Conservation (phyloP, 1,139 yeast species). For the Kodamaea anthophila region DNA sequence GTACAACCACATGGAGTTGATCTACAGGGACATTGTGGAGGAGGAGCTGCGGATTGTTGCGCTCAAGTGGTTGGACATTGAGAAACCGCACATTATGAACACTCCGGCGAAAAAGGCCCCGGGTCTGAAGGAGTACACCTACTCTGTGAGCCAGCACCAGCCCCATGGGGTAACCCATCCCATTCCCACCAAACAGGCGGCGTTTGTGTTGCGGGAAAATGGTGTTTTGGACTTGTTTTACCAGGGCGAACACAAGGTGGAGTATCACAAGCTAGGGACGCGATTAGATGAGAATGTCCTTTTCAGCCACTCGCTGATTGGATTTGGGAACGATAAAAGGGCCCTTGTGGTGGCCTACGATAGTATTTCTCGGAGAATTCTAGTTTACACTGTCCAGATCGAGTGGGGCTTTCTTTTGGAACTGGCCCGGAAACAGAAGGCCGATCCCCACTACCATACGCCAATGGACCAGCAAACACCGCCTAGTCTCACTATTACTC, state of each 20-base stretch:
- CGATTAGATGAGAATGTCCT: too few relatives aligned
- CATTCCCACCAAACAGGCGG: conserved; percentile 61
- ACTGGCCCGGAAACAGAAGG: conserved; percentile 42
- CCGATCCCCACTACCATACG: conserved; percentile 48
- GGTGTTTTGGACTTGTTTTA: conserved; percentile 56
- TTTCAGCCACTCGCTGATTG: conserved; percentile 51
- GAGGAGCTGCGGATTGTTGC: conserved; percentile 30
- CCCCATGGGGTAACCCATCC: conserved; percentile 69
- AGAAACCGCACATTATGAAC: conserved; percentile 53
- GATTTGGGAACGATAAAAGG: conserved; percentile 47
- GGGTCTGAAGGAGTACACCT: conserved; percentile 27
- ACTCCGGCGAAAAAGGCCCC: conserved; percentile 40
- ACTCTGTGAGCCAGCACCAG: conserved; percentile 53
- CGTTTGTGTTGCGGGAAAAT: conserved; percentile 57
- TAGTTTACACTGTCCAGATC: conserved; percentile 42
- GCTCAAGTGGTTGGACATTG: conserved; percentile 65
- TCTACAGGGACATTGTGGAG: conserved; percentile 29
- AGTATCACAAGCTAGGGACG: conserved; percentile 38
- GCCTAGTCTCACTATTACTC: conserved; percentile 21
- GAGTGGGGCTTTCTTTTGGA: conserved; percentile 58
- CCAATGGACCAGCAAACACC: conserved; percentile 35
- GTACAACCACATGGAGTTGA: conserved; percentile 42
- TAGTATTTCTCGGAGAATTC: conserved; percentile 31
- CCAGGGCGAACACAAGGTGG: conserved; percentile 59
- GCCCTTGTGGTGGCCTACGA: conserved; percentile 47